phyloP scores from a whole-genome alignment of 2,329 filamentous ascomycete genomes.

The Talaromyces piceae region DNA sequence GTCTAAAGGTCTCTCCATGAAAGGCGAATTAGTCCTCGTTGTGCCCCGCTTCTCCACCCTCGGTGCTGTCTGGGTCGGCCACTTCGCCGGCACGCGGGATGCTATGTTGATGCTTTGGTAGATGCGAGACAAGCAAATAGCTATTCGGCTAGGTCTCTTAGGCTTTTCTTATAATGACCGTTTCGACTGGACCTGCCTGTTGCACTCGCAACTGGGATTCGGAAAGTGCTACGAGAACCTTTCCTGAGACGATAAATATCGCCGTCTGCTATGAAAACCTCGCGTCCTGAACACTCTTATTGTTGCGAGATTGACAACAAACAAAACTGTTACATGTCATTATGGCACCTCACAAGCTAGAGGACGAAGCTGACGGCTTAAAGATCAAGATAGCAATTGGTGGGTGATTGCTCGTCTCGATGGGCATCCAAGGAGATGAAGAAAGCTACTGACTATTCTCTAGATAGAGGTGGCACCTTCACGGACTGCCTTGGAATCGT shows the following conservation, averaged over 20 bases:
- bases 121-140: neutral
- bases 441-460: neutral
- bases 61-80: neutral
- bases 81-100: neutral
- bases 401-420: neutral
- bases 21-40: neutral
- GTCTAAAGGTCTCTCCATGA: neutral
- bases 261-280: neutral
- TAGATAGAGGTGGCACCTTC: slow-evolving; percentile 74
- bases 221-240: neutral
- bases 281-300: neutral
- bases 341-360: slow-evolving; percentile 13
- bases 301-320: neutral
- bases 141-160: neutral
- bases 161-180: neutral
- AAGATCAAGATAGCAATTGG: slow-evolving; percentile 17
- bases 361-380: slow-evolving; percentile 7
- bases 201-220: neutral
- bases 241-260: neutral
- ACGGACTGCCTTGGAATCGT: slow-evolving; percentile 80
- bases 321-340: neutral
- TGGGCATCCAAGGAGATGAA: neutral
- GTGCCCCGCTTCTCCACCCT: neutral
- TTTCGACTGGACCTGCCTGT: slow-evolving; percentile 7
- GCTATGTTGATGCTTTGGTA: neutral